Percentiles rank a stretch among this genome's conserved stretches.
phyloP scores from a whole-genome alignment of 352 stramenopile genomes.

The Globisporangium spiculum region DNA sequence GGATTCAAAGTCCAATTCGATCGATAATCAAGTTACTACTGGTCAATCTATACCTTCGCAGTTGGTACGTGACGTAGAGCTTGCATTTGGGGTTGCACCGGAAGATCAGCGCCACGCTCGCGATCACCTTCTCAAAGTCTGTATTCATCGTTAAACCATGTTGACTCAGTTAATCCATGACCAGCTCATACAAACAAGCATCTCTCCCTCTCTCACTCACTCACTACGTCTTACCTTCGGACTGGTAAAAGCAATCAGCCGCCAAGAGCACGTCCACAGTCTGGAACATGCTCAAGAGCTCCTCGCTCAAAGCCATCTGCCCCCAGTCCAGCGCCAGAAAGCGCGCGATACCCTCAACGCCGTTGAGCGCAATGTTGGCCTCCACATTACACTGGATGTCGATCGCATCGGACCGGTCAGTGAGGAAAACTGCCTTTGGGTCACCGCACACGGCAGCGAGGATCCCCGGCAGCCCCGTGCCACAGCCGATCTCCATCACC shows the following conservation, averaged over 20 bases:
- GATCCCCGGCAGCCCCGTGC: conserved; percentile 64
- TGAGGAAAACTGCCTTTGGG: conserved; percentile 42
- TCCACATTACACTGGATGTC: conserved; percentile 48
- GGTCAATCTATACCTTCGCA: conserved; percentile 35
- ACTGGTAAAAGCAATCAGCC: conserved; percentile 72
- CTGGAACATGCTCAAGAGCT: conserved; percentile 27
- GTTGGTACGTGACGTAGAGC: conserved; percentile 64
- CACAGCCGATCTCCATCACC: conserved; percentile 63
- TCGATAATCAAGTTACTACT: not conserved
- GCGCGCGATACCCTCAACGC: conserved; percentile 24
- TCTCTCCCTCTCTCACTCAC: not conserved
- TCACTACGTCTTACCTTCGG: conserved; percentile 32
- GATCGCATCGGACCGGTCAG: conserved; percentile 45
- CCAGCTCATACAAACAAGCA: not conserved
- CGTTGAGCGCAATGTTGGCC: conserved; percentile 53
- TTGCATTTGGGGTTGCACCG: conserved; percentile 38
- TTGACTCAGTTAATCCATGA: not conserved
- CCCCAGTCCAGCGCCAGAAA: conserved; percentile 59
- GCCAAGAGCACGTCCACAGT: conserved; percentile 50
- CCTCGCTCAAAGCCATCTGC: conserved; percentile 25
- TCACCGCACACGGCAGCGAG: conserved; percentile 39
- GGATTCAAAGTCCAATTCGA: not conserved
- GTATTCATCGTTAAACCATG: not conserved
- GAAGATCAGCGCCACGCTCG: conserved; percentile 64
- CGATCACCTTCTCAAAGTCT: conserved; percentile 74